Percentiles rank a stretch among this genome's conserved stretches.
Conservation (phyloP, 768 basidiomycete genomes). For the Amanita polypyramis region DNA sequence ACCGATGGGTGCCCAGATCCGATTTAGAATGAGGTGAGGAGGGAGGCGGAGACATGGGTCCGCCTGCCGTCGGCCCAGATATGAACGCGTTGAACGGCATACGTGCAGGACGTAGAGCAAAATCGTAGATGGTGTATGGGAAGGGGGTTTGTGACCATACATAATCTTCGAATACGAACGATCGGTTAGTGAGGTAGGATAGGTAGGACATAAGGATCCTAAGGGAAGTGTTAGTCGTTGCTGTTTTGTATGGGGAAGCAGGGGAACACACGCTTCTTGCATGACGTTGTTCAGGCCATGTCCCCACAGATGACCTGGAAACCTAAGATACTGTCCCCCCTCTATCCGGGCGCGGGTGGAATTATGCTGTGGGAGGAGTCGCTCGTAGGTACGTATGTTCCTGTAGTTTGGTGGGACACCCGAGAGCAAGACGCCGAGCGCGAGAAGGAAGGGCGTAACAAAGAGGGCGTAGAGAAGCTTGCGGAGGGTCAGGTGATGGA, state of each 20-base stretch:
- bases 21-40: no score
- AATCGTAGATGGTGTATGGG: conserved; percentile 44
- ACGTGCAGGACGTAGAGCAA: conserved; percentile 37
- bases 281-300: conserved; percentile 54
- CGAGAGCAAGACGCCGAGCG: conserved; percentile 20
- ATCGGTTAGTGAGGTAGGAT: conserved; percentile 37
- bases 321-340: conserved; percentile 30
- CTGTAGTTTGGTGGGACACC: conserved; percentile 30
- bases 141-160: conserved; percentile 46
- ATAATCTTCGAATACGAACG: conserved; percentile 56
- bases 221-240: neutral
- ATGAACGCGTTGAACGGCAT: conserved; percentile 53
- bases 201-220: conserved; percentile 43
- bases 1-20: conserved; percentile 10
- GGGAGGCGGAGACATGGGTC: conserved; percentile 21
- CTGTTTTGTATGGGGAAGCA: neutral
- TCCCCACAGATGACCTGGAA: conserved; percentile 48
- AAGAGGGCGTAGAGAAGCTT: neutral
- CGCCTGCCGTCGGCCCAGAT: conserved; percentile 45
- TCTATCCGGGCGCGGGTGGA: conserved; percentile 10
- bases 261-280: conserved; percentile 43
- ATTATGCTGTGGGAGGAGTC: conserved; percentile 28
- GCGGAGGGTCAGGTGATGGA: neutral
- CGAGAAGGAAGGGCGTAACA: conserved; percentile 12
- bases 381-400: conserved; percentile 25